A percentile compares a stretch with the other conserved stretches of the same genome.
phyloP scores from a whole-genome alignment of 1,139 yeast species.

The Suhomyces wounanorum region DNA sequence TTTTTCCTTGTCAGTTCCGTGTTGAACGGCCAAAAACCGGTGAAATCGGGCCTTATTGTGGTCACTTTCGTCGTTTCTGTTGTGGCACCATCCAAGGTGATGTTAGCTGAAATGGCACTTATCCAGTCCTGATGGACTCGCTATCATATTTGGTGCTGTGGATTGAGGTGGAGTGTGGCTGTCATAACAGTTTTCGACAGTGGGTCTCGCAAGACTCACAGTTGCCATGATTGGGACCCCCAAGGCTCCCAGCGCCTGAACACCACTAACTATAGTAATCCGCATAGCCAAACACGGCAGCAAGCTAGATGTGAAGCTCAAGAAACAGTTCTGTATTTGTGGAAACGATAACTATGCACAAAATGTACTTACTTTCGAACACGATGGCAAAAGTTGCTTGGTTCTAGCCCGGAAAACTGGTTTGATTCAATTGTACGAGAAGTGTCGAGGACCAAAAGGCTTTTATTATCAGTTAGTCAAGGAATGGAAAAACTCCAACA shows the following conservation, averaged over 20 bases:
- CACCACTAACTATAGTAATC: constrained; percentile 6
- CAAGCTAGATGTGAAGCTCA: constrained; percentile 11
- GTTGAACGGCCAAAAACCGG: background rate
- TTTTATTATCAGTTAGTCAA: constrained; percentile 22
- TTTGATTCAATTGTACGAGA: constrained; percentile 34
- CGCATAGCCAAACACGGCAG: constrained; percentile 12
- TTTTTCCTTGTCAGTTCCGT: background rate
- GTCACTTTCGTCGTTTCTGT: background rate
- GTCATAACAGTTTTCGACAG: background rate
- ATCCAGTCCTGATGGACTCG: background rate
- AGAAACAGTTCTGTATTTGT: constrained; percentile 21
- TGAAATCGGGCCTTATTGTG: background rate
- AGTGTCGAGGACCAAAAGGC: constrained; percentile 5
- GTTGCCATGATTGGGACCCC: background rate
- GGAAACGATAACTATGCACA: constrained; percentile 23
- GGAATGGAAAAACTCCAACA: constrained; percentile 34
- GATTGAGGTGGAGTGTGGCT: background rate
- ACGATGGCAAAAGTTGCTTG: constrained; percentile 25
- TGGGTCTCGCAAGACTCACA: background rate
- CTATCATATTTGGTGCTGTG: background rate
- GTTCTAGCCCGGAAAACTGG: constrained; percentile 33
- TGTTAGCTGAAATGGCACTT: background rate
- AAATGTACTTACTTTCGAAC: constrained; percentile 24
- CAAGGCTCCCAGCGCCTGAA: background rate
- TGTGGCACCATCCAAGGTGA: background rate